phyloP scores from a whole-genome alignment of 2,329 filamentous ascomycete genomes.

The Neocatenulostroma microsporum region DNA sequence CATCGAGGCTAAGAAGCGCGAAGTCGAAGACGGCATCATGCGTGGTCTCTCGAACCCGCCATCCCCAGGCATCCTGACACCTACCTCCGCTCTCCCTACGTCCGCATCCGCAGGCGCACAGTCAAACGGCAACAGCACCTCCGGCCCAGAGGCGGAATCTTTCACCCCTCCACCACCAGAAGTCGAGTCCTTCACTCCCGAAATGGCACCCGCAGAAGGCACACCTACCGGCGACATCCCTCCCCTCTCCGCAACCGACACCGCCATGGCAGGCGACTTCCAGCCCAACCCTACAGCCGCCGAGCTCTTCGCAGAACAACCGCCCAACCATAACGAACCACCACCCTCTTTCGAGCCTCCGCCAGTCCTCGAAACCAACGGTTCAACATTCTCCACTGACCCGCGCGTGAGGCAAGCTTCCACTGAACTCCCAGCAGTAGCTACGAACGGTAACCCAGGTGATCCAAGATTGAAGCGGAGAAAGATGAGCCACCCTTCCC shows the following conservation, averaged over 20 bases:
- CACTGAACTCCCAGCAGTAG: constrained; percentile 13
- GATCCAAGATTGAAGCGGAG: constrained; percentile 31
- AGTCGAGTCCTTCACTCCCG: constrained; percentile 75
- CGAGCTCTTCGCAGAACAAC: constrained; percentile 21
- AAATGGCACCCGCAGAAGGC: constrained; percentile 8
- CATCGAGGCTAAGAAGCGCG: constrained; percentile 74
- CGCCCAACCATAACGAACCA: constrained; percentile 21
- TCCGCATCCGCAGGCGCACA: background rate
- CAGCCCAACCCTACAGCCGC: constrained; percentile 35
- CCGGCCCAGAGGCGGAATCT: constrained; percentile 29
- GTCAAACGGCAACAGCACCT: constrained; percentile 18
- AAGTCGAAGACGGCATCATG: constrained; percentile 89
- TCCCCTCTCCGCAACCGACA: constrained; percentile 7
- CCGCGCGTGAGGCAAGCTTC: constrained; percentile 18
- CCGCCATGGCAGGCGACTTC: background rate
- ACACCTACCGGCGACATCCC: constrained; percentile 3
- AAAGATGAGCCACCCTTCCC: constrained; percentile 29
- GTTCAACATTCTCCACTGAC: constrained; percentile 7
- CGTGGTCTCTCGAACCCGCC: constrained; percentile 62
- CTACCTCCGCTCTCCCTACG: constrained; percentile 11
- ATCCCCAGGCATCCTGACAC: constrained; percentile 37
- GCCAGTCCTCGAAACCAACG: constrained; percentile 13
- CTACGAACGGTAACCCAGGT: constrained; percentile 9
- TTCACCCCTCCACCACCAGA: constrained; percentile 65
- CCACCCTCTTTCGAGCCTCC: constrained; percentile 23